phyloP scores from a whole-genome alignment of 2,329 filamentous ascomycete genomes.

The Cladosporium sp. region DNA sequence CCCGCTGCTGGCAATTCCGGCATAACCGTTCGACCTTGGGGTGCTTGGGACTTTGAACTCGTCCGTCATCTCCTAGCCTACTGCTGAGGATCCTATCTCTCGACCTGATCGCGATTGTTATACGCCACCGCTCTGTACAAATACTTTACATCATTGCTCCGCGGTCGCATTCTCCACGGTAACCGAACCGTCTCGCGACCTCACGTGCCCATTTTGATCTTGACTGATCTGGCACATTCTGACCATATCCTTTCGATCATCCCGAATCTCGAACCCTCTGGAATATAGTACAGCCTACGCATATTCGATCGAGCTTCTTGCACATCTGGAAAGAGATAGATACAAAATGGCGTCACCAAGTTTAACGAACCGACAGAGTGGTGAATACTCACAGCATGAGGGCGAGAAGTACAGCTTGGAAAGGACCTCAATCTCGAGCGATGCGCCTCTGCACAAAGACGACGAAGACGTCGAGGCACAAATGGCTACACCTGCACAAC shows the following conservation, averaged over 20 bases:
- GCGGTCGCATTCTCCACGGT: not conserved
- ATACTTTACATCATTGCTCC: not conserved
- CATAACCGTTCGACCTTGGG: conserved; percentile 3
- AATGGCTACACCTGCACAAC: conserved; percentile 1
- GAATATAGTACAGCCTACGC: not conserved
- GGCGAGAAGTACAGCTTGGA: conserved; percentile 10
- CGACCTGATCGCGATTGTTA: not conserved
- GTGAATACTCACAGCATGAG: not conserved
- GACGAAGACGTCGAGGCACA: conserved; percentile 9
- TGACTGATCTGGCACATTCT: not conserved
- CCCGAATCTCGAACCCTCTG: not conserved
- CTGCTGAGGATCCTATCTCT: not conserved
- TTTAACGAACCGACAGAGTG: not conserved
- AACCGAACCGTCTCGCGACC: not conserved
- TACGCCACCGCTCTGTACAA: not conserved
- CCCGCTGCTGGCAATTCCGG: conserved; percentile 6
- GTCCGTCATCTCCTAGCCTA: not conserved
- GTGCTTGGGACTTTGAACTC: not conserved
- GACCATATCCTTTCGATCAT: not conserved
- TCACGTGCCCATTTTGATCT: not conserved
- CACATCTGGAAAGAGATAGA: not conserved
- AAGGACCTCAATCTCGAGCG: conserved; percentile 6
- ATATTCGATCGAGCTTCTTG: not conserved
- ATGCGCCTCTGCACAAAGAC: conserved; percentile 10
- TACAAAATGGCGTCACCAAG: not conserved